These are phyloP conservation scores for Scleroderma citrinum DNA, from an alignment of 768 basidiomycete species.

Conservation along the genomic window DNA sequence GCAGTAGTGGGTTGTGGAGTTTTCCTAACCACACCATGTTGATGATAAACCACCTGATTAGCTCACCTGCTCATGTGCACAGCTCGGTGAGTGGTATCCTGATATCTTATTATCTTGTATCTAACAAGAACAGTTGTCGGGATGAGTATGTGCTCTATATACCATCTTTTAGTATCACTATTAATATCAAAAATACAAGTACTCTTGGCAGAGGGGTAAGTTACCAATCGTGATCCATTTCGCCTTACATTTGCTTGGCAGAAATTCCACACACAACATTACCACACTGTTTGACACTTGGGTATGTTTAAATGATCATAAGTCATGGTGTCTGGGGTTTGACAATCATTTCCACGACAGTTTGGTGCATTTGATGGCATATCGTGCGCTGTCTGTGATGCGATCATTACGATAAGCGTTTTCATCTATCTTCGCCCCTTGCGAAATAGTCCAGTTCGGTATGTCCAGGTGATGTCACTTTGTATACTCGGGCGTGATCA, in stretches of 20 bases:
- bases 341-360: conserved; percentile 1
- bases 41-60: background rate
- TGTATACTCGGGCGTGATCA: too few relatives aligned
- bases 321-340: background rate
- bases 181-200: too few relatives aligned
- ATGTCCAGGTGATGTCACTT: background rate
- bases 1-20: conserved; percentile 17
- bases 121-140: background rate
- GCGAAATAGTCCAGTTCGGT: conserved; percentile 10
- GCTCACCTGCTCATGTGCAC: conserved; percentile 6
- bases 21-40: background rate
- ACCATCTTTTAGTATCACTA: background rate
- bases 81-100: conserved; percentile 8
- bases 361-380: conserved; percentile 5
- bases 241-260: background rate
- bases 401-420: conserved; percentile 13
- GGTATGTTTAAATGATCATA: background rate
- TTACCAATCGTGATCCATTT: background rate
- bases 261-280: background rate
- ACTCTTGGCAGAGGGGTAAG: background rate
- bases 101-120: background rate
- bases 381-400: conserved; percentile 17
- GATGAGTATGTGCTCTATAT: background rate
- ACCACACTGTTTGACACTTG: background rate
- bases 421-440: conserved; percentile 11